phyloP scores from a whole-genome alignment of 106 monocot genomes.

The Chionographis japonica region DNA sequence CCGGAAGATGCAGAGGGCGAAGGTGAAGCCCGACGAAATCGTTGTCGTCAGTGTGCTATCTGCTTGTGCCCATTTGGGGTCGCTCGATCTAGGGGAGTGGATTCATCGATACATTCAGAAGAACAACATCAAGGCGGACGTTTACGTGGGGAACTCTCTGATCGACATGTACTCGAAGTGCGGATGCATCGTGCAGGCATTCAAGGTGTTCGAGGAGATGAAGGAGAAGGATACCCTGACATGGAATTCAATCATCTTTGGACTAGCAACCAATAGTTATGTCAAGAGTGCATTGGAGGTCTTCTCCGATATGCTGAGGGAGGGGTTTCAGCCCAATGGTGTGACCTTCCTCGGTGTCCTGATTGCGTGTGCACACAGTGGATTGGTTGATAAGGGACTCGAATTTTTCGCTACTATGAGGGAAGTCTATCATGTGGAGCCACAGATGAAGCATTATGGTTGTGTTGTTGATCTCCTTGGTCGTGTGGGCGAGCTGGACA shows the following conservation, averaged over 20 bases:
- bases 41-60: constrained; percentile 37
- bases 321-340: constrained; percentile 24
- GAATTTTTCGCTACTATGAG: constrained; percentile 36
- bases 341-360: constrained; percentile 40
- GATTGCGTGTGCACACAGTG: constrained; percentile 31
- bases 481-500: constrained; percentile 29
- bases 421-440: constrained; percentile 26
- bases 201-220: constrained; percentile 30
- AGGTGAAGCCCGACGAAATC: constrained; percentile 34
- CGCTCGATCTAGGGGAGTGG: constrained; percentile 30
- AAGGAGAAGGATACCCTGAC: constrained; percentile 34
- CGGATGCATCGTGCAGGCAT: constrained; percentile 32
- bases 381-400: constrained; percentile 35
- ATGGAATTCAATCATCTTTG: constrained; percentile 40
- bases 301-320: constrained; percentile 37
- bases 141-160: constrained; percentile 40
- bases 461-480: constrained; percentile 45
- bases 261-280: constrained; percentile 33
- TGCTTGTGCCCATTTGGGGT: constrained; percentile 40
- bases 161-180: constrained; percentile 52
- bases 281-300: constrained; percentile 18
- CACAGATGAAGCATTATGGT: constrained; percentile 57
- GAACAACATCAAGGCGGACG: constrained; percentile 27
- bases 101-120: constrained; percentile 30
- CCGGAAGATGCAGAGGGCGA: constrained; percentile 27